These are phyloP conservation scores for Aspergillus brasiliensis DNA, from an alignment of 2,329 filamentous ascomycete species.

Conservation along the genomic window DNA sequence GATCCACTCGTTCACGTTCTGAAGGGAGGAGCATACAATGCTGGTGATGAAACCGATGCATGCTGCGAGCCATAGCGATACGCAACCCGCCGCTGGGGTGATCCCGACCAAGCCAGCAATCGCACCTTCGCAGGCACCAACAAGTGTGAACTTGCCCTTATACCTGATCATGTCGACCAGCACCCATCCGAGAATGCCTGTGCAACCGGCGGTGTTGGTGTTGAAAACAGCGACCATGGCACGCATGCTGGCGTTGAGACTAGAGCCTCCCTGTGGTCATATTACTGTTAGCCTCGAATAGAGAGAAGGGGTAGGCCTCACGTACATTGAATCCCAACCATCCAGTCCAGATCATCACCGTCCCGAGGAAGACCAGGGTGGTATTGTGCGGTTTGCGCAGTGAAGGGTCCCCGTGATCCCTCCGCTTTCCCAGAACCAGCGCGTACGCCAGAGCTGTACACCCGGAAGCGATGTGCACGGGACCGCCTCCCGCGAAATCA, in stretches of 20 bases:
- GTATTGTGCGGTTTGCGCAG: conserved; percentile 68
- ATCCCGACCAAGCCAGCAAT: conserved; percentile 65
- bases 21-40: conserved; percentile 52
- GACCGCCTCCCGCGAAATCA: conserved; percentile 75
- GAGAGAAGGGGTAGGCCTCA: background rate
- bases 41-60: conserved; percentile 60
- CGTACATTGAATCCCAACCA: conserved; percentile 61
- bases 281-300: background rate
- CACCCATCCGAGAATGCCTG: conserved; percentile 58
- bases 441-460: conserved; percentile 73
- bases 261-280: conserved; percentile 49
- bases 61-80: conserved; percentile 56
- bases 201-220: conserved; percentile 59
- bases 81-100: conserved; percentile 58
- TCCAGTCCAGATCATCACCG: conserved; percentile 51
- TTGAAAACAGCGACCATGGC: conserved; percentile 60
- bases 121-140: conserved; percentile 60
- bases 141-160: conserved; percentile 56
- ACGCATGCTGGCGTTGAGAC: conserved; percentile 56
- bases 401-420: conserved; percentile 55
- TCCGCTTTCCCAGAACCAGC: conserved; percentile 71
- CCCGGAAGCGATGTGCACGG: conserved; percentile 74
- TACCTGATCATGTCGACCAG: conserved; percentile 56
- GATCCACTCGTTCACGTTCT: conserved; percentile 57
- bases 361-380: conserved; percentile 72